Percentiles rank a stretch among this genome's conserved stretches.
phyloP scores from a whole-genome alignment of 2,329 filamentous ascomycete genomes.

The Sporothrix protearum region DNA sequence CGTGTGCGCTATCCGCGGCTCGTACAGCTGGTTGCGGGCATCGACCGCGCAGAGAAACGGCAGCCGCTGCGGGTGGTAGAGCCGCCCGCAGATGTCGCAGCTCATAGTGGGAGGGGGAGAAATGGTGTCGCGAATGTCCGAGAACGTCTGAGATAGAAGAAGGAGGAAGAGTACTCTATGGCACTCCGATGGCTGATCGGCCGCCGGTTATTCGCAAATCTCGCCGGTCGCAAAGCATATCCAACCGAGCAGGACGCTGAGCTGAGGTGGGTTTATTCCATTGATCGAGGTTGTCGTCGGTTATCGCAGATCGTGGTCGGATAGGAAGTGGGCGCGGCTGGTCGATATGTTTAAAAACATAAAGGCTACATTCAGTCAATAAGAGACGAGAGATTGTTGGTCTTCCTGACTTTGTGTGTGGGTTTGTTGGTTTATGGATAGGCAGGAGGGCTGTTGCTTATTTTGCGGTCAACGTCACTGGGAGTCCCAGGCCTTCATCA shows the following conservation, averaged over 20 bases:
- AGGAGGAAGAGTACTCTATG: not conserved
- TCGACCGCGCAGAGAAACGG: slow-evolving; percentile 68
- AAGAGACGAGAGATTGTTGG: not conserved
- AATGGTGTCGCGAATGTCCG: not conserved
- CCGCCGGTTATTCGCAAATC: slow-evolving; percentile 4
- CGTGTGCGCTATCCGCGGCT: slow-evolving; percentile 58
- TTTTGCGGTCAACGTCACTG: slow-evolving; percentile 23
- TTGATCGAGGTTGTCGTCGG: not conserved
- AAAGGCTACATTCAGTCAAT: not conserved
- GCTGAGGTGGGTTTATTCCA: not conserved
- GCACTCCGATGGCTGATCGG: slow-evolving; percentile 17
- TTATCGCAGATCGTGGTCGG: not conserved
- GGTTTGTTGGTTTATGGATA: not conserved
- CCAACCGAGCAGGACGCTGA: not conserved
- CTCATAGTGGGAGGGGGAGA: slow-evolving; percentile 48
- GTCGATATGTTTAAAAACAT: not conserved
- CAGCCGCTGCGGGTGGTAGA: slow-evolving; percentile 52
- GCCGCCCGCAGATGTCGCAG: slow-evolving; percentile 64
- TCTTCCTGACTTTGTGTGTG: not conserved
- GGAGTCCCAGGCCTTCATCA: slow-evolving; percentile 18
- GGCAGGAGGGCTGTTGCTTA: not conserved
- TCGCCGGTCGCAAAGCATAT: slow-evolving; percentile 17
- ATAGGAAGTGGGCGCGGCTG: not conserved
- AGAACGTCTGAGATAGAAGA: not conserved
- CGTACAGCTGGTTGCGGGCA: slow-evolving; percentile 65